These are phyloP conservation scores for Fragaria vesca DNA, from an alignment of 306 rosid genomes.

Conservation along the genomic window DNA sequence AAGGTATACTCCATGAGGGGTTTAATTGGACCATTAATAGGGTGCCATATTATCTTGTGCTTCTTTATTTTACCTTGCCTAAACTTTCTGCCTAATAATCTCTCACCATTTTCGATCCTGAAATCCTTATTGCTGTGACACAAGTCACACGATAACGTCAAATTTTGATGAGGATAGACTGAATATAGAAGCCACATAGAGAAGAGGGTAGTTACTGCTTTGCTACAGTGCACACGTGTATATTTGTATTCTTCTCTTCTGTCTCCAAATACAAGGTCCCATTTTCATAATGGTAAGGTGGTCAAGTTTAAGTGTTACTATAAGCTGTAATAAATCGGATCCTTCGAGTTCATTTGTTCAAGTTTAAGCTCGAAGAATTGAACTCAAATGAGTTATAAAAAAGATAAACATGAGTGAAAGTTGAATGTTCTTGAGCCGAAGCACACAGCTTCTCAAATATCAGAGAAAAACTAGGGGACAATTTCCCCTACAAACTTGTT, in stretches of 20 bases:
- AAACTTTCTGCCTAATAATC: conserved; percentile 6
- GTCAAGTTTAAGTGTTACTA: too few relatives aligned
- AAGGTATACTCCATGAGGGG: background rate
- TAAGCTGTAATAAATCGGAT: background rate
- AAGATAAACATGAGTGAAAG: background rate
- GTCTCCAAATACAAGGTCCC: background rate
- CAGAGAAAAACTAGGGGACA: background rate
- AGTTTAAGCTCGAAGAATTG: too few relatives aligned
- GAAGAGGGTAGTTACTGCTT: background rate
- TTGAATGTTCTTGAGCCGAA: background rate
- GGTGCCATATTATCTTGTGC: background rate
- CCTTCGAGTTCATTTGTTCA: background rate
- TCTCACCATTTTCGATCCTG: conserved; percentile 1
- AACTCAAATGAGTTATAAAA: background rate
- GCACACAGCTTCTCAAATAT: background rate
- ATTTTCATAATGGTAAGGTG: too few relatives aligned
- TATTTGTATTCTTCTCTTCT: background rate
- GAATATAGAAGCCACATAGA: background rate
- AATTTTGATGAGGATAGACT: conserved; percentile 3
- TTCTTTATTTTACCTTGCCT: background rate
- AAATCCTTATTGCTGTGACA: background rate
- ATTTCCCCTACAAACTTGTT: background rate
- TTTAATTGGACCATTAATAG: background rate
- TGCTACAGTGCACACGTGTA: background rate
- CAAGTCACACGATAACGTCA: conserved; percentile 14